Evolutionary conservation across 306 rosid genomes (phyloP).

Genomic region (Prunus dulcis): DNA sequence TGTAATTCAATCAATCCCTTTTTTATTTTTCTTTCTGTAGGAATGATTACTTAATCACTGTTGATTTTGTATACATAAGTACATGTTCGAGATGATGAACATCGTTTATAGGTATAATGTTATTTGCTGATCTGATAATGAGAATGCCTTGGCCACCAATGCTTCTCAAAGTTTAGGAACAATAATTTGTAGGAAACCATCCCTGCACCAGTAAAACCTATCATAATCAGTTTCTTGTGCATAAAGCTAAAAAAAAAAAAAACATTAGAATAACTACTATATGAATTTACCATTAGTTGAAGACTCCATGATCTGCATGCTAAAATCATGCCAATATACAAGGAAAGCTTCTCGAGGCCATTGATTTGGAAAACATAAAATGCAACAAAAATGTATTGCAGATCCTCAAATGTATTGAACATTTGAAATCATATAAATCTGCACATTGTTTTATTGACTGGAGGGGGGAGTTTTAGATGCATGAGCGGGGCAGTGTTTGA

Average conservation of each 20-base stretch:
- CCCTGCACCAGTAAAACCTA: constrained; percentile 45
- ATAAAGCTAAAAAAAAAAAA: background rate
- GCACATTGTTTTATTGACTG: background rate
- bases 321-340: background rate
- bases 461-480: too few relatives aligned
- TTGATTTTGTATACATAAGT: background rate
- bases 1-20: too few relatives aligned
- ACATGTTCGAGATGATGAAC: constrained; percentile 4
- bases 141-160: background rate
- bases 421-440: background rate
- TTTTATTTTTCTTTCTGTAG: background rate
- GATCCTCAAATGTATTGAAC: background rate
- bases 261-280: background rate
- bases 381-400: background rate
- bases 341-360: background rate
- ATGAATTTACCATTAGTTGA: background rate
- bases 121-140: background rate
- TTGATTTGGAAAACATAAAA: background rate
- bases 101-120: background rate
- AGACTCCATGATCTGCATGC: background rate
- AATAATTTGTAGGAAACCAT: constrained; percentile 62
- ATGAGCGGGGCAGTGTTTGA: background rate
- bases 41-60: background rate
- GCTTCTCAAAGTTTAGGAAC: constrained; percentile 59
- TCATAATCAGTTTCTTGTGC: constrained; percentile 13